Percentiles rank a stretch among this genome's conserved stretches.
phyloP scores from a whole-genome alignment of 352 stramenopile genomes.

The Thraustotheca clavata region DNA sequence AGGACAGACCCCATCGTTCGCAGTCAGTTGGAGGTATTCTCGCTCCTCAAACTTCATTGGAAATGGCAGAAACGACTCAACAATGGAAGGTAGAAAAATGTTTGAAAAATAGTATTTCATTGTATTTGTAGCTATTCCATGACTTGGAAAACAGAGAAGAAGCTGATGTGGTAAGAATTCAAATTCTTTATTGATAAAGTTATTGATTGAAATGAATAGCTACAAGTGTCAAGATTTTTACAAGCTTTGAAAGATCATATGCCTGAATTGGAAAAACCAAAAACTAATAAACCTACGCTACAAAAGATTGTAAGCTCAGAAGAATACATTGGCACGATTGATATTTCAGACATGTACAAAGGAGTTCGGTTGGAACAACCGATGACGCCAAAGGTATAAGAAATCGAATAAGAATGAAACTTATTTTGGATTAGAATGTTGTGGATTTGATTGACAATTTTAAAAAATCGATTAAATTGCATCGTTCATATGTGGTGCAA shows the following conservation, averaged over 20 bases:
- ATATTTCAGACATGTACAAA: slow-evolving; percentile 80
- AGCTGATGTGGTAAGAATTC: slow-evolving; percentile 49
- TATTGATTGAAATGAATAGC: slow-evolving; percentile 22
- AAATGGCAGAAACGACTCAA: not conserved
- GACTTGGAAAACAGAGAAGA: slow-evolving; percentile 82
- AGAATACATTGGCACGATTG: slow-evolving; percentile 28
- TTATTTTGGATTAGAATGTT: slow-evolving; percentile 42
- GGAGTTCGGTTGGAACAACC: slow-evolving; percentile 44
- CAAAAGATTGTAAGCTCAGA: not conserved
- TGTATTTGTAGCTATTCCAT: slow-evolving; percentile 54
- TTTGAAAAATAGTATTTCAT: not conserved
- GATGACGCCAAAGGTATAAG: slow-evolving; percentile 44
- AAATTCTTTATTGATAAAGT: not conserved
- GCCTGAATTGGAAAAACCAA: slow-evolving; percentile 35
- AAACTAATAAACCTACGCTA: slow-evolving; percentile 18
- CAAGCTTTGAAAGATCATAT: slow-evolving; percentile 72
- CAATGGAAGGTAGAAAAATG: slow-evolving; percentile 11
- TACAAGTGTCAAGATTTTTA: slow-evolving; percentile 72
- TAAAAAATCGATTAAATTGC: slow-evolving; percentile 66
- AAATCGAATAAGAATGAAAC: not conserved
- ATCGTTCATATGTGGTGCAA: slow-evolving; percentile 58
- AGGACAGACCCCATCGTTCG: not conserved
- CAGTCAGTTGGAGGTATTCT: not conserved
- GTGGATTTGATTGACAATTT: slow-evolving; percentile 64
- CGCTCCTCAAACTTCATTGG: not conserved